Evolutionary conservation across 2,329 filamentous ascomycete genomes (phyloP).

Genomic region (Zasmidium citrigriseum): DNA sequence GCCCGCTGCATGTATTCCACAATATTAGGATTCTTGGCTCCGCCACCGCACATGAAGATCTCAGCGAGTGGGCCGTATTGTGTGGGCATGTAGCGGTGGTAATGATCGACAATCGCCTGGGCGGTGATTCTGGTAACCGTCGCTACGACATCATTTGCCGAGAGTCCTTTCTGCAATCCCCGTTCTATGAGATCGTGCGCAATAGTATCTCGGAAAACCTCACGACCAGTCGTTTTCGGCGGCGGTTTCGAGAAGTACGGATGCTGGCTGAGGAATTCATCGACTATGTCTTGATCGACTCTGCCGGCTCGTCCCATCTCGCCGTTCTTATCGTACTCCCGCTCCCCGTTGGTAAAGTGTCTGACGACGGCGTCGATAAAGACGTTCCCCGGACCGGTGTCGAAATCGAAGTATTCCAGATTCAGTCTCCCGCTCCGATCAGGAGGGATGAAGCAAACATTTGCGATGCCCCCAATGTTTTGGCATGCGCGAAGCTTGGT

Average conservation of each 20-base stretch:
- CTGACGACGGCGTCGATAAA: slow-evolving; percentile 36
- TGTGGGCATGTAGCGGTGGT: slow-evolving; percentile 51
- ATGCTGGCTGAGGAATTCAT: slow-evolving; percentile 34
- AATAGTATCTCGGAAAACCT: slow-evolving; percentile 61
- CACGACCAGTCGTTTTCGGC: slow-evolving; percentile 60
- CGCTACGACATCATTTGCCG: slow-evolving; percentile 56
- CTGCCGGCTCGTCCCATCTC: slow-evolving; percentile 31
- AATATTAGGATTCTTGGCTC: slow-evolving; percentile 61
- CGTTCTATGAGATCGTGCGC: slow-evolving; percentile 55
- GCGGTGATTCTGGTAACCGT: slow-evolving; percentile 62
- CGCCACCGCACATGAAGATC: slow-evolving; percentile 63
- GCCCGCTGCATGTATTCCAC: slow-evolving; percentile 52
- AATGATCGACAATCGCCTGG: slow-evolving; percentile 57
- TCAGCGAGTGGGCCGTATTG: slow-evolving; percentile 48
- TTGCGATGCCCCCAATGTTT: slow-evolving; percentile 63
- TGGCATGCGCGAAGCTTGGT: slow-evolving; percentile 60
- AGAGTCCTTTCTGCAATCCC: slow-evolving; percentile 38
- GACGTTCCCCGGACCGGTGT: slow-evolving; percentile 36
- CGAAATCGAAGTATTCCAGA: slow-evolving; percentile 31
- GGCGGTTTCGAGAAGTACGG: slow-evolving; percentile 54
- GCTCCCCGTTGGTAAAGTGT: slow-evolving; percentile 33
- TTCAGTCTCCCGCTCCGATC: slow-evolving; percentile 39
- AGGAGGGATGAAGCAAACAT: slow-evolving; percentile 61
- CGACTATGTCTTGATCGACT: slow-evolving; percentile 34
- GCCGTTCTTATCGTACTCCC: slow-evolving; percentile 36